Percentiles rank a stretch among this genome's conserved stretches.
Evolutionary conservation across 129 eudicot genomes (phyloP).

Genomic region (Apium graveolens): DNA sequence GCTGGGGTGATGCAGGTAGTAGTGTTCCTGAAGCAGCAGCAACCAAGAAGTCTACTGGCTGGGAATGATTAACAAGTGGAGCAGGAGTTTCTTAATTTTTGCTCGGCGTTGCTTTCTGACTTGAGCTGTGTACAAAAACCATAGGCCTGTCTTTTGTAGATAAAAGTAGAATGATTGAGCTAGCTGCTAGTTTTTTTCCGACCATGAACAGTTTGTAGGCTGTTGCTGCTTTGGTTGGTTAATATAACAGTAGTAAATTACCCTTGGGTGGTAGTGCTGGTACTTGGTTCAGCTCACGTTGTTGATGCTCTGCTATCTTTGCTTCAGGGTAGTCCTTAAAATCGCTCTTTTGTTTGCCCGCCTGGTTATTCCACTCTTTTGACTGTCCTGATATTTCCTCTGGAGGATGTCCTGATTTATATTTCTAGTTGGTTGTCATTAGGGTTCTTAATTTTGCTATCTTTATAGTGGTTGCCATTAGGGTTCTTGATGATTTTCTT

Average conservation of each 20-base stretch:
- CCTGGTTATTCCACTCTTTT: neutral
- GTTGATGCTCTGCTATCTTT: neutral
- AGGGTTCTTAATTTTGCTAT: neutral
- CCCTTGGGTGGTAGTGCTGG: neutral
- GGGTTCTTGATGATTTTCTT: no score
- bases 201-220: neutral
- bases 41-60: neutral
- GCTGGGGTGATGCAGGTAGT: neutral
- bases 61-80: neutral
- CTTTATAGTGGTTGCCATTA: no score
- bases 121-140: neutral
- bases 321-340: neutral
- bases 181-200: constrained; percentile 4
- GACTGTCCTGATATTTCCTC: neutral
- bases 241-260: neutral
- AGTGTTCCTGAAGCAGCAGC: neutral
- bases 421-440: neutral
- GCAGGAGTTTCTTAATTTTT: neutral
- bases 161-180: neutral
- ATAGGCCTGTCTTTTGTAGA: neutral
- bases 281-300: neutral
- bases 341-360: neutral
- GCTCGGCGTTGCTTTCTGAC: neutral
- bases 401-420: neutral
- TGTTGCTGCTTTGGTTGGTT: constrained; percentile 7